Base-by-base conservation (phyloP, 2,329 filamentous ascomycete genomes). In the Neonectria neomacrospora region DNA sequence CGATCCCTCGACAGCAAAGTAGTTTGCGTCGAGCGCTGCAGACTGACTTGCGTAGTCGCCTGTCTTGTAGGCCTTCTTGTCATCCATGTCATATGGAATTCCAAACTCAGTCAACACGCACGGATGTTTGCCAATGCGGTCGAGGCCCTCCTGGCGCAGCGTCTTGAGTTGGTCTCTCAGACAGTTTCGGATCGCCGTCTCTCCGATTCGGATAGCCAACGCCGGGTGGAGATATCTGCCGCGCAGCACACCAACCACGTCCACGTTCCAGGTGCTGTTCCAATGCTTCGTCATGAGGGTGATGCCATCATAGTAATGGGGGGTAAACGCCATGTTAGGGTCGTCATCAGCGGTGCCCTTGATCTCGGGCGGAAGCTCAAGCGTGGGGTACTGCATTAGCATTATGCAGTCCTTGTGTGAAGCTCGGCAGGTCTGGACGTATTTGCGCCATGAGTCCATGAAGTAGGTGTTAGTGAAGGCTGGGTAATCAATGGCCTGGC, bases 41-140 rank as follows among this genome's bases (percentile, higher is more conserved):
- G 91, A 92, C 77, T 99, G 96, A 72, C 93, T 97, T 47, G 91
- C 91, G 79, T 97, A 99, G 77, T 99, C 92, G 8, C 96, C 96
- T 6, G 93, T 97, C 79, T 93, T 92, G 80, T 99, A 99, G 1
- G 96, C 96, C 74, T 96, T 85, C 79, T 97, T 94, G 69, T 97
- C 90, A 74, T 99, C 95, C 96, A 99, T 98, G 75, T 99, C 96
- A 75, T 97, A 99, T 0, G 96, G 96, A 62, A 99, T 97, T 8
- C 96, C 96, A 73, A 98, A 98, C 76, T 99, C 96, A 1, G 93
- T 96, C 77, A 97, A 88, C 5, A 99, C 80, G 71, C 94, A 93
- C 0, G 96, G 96, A 71, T 96, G 94, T 22, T 91, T 88, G 20
- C 96, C 96, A 83, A 94, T 93, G 63, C 93, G 89, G 58, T 97